These are phyloP conservation scores for Ogataea zsoltii DNA, from an alignment of 805 yeast species.

Conservation along the genomic window DNA sequence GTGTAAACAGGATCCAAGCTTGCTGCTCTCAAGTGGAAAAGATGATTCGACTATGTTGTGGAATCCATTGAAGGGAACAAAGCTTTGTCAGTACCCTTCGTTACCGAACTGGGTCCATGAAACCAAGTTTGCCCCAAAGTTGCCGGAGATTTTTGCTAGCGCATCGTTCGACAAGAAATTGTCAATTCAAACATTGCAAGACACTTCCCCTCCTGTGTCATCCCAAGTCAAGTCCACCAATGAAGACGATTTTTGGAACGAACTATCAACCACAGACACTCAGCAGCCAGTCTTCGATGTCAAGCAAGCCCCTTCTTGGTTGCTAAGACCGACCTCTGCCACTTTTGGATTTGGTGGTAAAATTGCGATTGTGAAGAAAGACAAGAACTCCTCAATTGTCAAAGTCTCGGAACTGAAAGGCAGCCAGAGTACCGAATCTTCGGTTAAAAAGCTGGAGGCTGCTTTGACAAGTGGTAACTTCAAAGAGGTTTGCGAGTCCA, in stretches of 20 bases:
- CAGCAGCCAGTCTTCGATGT: conserved; percentile 71
- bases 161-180: conserved; percentile 87
- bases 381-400: conserved; percentile 42
- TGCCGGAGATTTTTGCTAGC: conserved; percentile 88
- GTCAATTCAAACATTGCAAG: conserved; percentile 83
- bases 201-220: conserved; percentile 62
- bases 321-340: conserved; percentile 69
- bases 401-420: conserved; percentile 37
- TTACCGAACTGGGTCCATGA: conserved; percentile 93
- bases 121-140: conserved; percentile 80
- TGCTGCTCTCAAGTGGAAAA: conserved; percentile 87
- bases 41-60: conserved; percentile 86
- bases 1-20: conserved; percentile 79
- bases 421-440: conserved; percentile 37
- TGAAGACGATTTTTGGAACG: conserved; percentile 87
- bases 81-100: conserved; percentile 85
- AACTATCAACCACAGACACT: conserved; percentile 64
- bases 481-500: conserved; percentile 53
- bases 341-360: conserved; percentile 95
- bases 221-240: conserved; percentile 41
- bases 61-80: conserved; percentile 78
- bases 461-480: conserved; percentile 62
- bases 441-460: conserved; percentile 44
- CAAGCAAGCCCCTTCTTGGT: conserved; percentile 89
- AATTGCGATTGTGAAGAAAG: conserved; percentile 51